A percentile compares a stretch with the other conserved stretches of the same genome.
Evolutionary conservation across 208 protist genomes (phyloP).

Genomic region (Leishmania turanica): DNA sequence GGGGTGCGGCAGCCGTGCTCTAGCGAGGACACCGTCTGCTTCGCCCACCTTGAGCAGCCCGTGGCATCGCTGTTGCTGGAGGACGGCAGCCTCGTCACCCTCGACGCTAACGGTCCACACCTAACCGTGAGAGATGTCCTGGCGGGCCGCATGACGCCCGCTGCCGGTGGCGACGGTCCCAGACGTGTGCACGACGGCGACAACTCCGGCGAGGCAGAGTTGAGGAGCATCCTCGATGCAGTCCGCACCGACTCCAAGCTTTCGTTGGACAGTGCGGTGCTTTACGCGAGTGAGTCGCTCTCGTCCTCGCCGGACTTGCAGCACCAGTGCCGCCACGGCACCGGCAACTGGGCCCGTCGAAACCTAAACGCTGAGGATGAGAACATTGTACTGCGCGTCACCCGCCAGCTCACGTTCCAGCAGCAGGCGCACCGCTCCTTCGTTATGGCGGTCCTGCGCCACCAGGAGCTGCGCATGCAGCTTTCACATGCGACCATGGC

Average conservation of each 20-base stretch:
- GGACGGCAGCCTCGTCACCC: slow-evolving; percentile 55
- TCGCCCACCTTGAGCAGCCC: slow-evolving; percentile 34
- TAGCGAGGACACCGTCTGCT: slow-evolving; percentile 65
- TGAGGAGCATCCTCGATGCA: slow-evolving; percentile 33
- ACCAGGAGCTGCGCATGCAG: slow-evolving; percentile 33
- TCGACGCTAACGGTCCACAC: slow-evolving; percentile 57
- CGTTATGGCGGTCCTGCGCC: slow-evolving; percentile 55
- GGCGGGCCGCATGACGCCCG: background rate
- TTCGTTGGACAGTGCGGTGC: slow-evolving; percentile 68
- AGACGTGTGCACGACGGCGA: slow-evolving; percentile 18
- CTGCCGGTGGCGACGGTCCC: background rate
- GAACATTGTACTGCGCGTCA: slow-evolving; percentile 77
- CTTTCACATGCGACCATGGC: slow-evolving; percentile 57
- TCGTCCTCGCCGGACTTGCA: background rate
- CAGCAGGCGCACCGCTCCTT: slow-evolving; percentile 83
- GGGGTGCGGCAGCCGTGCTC: slow-evolving; percentile 70
- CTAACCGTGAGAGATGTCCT: slow-evolving; percentile 33
- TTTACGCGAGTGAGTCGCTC: slow-evolving; percentile 33
- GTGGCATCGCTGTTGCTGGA: slow-evolving; percentile 46
- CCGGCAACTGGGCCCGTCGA: slow-evolving; percentile 73
- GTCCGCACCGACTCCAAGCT: slow-evolving; percentile 51
- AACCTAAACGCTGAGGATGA: slow-evolving; percentile 75
- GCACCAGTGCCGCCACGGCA: background rate
- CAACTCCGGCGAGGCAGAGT: slow-evolving; percentile 15
- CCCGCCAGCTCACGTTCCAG: slow-evolving; percentile 50